Evolutionary conservation across 2,329 filamentous ascomycete species (phyloP).

Genomic region (Penicillium hordei): DNA sequence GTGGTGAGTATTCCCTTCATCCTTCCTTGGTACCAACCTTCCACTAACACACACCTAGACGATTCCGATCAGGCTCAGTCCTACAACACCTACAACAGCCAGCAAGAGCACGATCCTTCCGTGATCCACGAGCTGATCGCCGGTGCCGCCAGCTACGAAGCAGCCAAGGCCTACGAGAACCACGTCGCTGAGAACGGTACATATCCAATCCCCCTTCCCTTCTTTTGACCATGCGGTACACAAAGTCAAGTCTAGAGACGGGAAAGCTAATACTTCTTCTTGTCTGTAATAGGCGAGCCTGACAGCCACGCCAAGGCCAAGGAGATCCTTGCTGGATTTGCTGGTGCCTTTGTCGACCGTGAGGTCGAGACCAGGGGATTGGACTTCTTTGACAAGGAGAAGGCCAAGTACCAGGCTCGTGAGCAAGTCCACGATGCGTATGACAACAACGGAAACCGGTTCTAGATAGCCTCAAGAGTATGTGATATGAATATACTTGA

Average conservation of each 20-base stretch:
- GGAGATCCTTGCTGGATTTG: slow-evolving; percentile 70
- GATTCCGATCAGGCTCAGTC: slow-evolving; percentile 54
- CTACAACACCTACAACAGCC: slow-evolving; percentile 33
- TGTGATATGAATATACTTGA: not conserved
- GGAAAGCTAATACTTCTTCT: not conserved
- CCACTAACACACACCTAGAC: slow-evolving; percentile 13
- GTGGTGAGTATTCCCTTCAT: slow-evolving; percentile 29
- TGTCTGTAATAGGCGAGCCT: slow-evolving; percentile 56
- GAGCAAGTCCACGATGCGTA: slow-evolving; percentile 1
- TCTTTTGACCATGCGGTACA: too few species aligned
- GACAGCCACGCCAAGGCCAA: slow-evolving; percentile 73
- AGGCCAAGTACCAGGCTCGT: slow-evolving; percentile 59
- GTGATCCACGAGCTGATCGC: slow-evolving; percentile 73
- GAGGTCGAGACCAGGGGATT: slow-evolving; percentile 67
- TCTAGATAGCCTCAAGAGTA: not conserved
- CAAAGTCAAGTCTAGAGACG: too few species aligned
- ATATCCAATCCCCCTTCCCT: slow-evolving; percentile 6
- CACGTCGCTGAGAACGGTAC: slow-evolving; percentile 67
- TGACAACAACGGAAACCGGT: not conserved
- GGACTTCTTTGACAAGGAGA: slow-evolving; percentile 59
- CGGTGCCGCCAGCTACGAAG: slow-evolving; percentile 74
- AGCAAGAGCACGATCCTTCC: slow-evolving; percentile 56
- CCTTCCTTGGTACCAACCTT: slow-evolving; percentile 42
- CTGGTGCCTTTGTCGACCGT: slow-evolving; percentile 75
- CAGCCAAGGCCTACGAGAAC: slow-evolving; percentile 77